phyloP scores from a whole-genome alignment of 2,329 filamentous ascomycete species.

The Aspergillus sp. region DNA sequence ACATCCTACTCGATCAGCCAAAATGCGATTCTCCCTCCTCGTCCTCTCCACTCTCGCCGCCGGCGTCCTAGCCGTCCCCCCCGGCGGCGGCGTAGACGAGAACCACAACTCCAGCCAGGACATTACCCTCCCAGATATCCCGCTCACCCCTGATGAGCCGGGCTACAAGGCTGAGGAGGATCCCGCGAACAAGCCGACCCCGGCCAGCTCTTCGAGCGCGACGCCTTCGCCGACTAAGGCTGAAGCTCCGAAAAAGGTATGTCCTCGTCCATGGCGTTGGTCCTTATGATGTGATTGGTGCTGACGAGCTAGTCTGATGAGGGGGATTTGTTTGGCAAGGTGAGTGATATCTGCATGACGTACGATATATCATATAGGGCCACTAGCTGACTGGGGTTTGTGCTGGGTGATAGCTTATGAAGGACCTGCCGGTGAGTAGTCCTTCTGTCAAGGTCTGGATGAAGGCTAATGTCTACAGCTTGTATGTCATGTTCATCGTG shows the following conservation, averaged over 20 bases:
- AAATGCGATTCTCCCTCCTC: constrained; percentile 9
- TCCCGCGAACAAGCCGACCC: background rate
- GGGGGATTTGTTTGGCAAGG: too few species aligned
- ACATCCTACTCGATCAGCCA: background rate
- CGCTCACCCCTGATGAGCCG: background rate
- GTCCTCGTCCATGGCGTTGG: background rate
- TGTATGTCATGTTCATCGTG: too few species aligned
- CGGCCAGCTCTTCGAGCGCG: background rate
- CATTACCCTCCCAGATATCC: background rate
- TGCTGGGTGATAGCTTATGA: too few species aligned
- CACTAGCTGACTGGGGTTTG: too few species aligned
- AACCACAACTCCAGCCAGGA: background rate
- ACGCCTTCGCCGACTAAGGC: background rate
- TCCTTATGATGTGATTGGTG: background rate
- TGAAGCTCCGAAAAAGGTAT: background rate
- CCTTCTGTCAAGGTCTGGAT: too few species aligned
- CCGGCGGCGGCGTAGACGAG: background rate
- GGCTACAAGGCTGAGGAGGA: background rate
- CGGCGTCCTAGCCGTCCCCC: constrained; percentile 2
- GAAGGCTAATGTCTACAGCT: too few species aligned
- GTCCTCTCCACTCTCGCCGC: constrained; percentile 4
- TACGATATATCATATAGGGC: too few species aligned
- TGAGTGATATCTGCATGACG: too few species aligned
- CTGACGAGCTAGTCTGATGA: too few species aligned
- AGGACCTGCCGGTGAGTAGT: too few species aligned